phyloP scores from a whole-genome alignment of 2,329 filamentous ascomycete species.

The Blastomyces parvus region DNA sequence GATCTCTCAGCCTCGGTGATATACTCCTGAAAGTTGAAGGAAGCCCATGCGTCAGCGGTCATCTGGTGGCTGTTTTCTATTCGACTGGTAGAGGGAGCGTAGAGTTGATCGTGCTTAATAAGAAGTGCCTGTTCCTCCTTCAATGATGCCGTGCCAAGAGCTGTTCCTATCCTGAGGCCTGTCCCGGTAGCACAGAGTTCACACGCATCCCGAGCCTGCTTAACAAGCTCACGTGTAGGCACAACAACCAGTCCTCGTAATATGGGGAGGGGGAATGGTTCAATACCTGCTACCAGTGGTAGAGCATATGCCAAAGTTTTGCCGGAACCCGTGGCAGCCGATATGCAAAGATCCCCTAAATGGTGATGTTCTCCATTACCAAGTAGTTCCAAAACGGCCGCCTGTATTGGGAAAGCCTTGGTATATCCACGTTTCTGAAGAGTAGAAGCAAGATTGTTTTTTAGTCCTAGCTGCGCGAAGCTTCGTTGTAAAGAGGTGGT shows the following conservation, averaged over 20 bases:
- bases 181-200: conserved; percentile 64
- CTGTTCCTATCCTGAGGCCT: conserved; percentile 67
- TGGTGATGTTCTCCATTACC: conserved; percentile 54
- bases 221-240: conserved; percentile 81
- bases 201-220: conserved; percentile 70
- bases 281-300: conserved; percentile 70
- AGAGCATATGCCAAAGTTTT: conserved; percentile 90
- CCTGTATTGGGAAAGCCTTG: conserved; percentile 69
- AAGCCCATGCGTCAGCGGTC: conserved; percentile 39
- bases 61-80: conserved; percentile 36
- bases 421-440: conserved; percentile 60
- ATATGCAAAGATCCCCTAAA: conserved; percentile 73
- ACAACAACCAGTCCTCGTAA: conserved; percentile 76
- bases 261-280: conserved; percentile 52
- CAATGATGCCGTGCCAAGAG: conserved; percentile 71
- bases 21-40: conserved; percentile 39
- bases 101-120: conserved; percentile 56
- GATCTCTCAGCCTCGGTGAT: conserved; percentile 35
- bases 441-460: conserved; percentile 48
- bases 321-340: conserved; percentile 87
- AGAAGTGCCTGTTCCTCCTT: conserved; percentile 53
- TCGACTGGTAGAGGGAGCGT: conserved; percentile 54
- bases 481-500: conserved; percentile 49
- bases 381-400: conserved; percentile 69
- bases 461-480: conserved; percentile 58